Conservation (phyloP, 371 early-diverging fungal species). For the Mortierella sp. region DNA sequence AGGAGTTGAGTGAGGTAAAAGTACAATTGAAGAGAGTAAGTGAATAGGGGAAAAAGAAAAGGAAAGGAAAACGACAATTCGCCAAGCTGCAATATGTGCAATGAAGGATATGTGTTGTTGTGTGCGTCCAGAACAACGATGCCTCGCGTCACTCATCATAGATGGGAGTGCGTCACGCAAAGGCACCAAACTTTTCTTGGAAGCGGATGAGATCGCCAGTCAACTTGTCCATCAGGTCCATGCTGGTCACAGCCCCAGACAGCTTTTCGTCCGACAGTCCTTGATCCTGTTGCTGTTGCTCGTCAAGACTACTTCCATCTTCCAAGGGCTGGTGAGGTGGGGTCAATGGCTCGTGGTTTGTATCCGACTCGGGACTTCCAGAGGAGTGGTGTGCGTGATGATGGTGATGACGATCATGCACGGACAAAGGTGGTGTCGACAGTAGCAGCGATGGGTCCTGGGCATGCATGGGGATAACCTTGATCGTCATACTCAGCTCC, state of each 20-base stretch:
- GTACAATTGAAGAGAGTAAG: not conserved
- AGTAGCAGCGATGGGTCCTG: conserved; percentile 14
- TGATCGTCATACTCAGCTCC: conserved; percentile 40
- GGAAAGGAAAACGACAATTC: not conserved
- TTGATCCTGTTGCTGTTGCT: not conserved
- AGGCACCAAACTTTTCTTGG: conserved; percentile 57
- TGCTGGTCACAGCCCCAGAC: conserved; percentile 32
- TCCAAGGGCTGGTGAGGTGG: conserved; percentile 50
- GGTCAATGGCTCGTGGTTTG: conserved; percentile 42
- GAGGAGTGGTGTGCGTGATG: conserved; percentile 22
- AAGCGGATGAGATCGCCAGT: conserved; percentile 65
- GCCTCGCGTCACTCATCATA: not conserved
- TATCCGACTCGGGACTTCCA: conserved; percentile 32
- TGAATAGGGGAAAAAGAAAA: not conserved
- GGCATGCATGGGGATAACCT: conserved; percentile 24
- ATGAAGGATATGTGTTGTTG: not conserved
- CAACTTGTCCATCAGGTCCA: conserved; percentile 66
- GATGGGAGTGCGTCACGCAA: not conserved
- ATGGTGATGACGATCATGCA: conserved; percentile 43
- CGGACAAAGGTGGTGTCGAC: conserved; percentile 43
- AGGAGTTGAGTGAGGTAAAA: not conserved
- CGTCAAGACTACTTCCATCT: not conserved
- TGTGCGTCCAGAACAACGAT: not conserved
- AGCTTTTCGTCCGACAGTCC: not conserved
- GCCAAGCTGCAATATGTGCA: not conserved